A percentile compares a stretch with the other conserved stretches of the same genome.
These are phyloP conservation scores for Parietaria judaica DNA, from an alignment of 306 rosid species.

Conservation along the genomic window DNA sequence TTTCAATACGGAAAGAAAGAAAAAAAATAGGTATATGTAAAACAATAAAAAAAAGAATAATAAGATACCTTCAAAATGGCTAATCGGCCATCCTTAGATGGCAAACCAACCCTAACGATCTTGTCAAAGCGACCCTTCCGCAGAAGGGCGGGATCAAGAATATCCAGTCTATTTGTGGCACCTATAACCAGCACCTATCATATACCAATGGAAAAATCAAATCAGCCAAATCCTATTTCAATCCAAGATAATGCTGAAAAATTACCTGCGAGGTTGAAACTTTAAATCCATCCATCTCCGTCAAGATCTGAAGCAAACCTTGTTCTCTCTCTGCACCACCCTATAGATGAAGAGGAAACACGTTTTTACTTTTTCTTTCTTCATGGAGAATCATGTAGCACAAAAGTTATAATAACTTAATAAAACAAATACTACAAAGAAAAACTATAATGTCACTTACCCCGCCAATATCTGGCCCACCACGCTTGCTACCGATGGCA, in stretches of 20 bases:
- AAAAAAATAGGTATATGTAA: conserved; percentile 2
- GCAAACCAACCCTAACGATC: conserved; percentile 97
- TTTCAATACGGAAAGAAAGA: background rate
- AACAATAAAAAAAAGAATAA: conserved; percentile 11
- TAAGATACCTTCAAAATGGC: conserved; percentile 79
- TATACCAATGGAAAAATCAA: background rate
- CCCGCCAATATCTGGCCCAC: conserved; percentile 99
- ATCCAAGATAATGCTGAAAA: conserved; percentile 16
- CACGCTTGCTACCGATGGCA: conserved; percentile 99
- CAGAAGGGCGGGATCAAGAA: conserved; percentile 91
- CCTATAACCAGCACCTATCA: conserved; percentile 91
- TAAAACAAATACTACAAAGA: background rate
- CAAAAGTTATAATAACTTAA: background rate
- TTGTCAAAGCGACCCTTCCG: conserved; percentile 99
- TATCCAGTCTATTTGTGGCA: conserved; percentile 96
- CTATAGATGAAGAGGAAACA: conserved; percentile 30
- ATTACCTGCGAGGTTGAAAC: conserved; percentile 80
- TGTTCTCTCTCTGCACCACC: conserved; percentile 99
- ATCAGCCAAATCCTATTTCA: conserved; percentile 12
- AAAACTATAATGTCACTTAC: conserved; percentile 40
- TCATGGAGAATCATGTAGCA: conserved; percentile 1
- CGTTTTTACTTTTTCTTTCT: background rate
- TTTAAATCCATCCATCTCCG: conserved; percentile 97
- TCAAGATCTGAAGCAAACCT: conserved; percentile 92
- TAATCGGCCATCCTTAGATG: conserved; percentile 86